These are phyloP conservation scores for Botrytis porri DNA, from an alignment of 2,329 filamentous ascomycete species.

Conservation along the genomic window DNA sequence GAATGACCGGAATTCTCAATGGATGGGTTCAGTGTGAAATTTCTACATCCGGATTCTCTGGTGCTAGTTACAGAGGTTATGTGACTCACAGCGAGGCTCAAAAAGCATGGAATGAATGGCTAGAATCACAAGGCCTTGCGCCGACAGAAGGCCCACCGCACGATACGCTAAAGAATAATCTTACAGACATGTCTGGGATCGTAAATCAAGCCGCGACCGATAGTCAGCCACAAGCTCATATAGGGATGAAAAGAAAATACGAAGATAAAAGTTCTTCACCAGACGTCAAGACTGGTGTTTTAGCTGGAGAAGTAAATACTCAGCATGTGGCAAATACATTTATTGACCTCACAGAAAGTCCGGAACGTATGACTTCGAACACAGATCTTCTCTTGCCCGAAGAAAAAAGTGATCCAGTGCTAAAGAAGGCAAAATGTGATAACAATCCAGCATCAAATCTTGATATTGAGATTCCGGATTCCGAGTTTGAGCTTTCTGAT, in stretches of 20 bases:
- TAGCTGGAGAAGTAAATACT: too few species aligned
- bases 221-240: background rate
- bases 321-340: too few species aligned
- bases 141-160: background rate
- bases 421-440: background rate
- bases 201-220: background rate
- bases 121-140: background rate
- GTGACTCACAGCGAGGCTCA: slow-evolving; percentile 17
- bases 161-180: background rate
- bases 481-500: slow-evolving; percentile 3
- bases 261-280: background rate
- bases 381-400: background rate
- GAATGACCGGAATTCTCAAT: slow-evolving; percentile 24
- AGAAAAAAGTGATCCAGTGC: background rate
- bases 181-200: background rate
- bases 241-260: background rate
- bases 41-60: slow-evolving; percentile 24
- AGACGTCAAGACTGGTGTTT: too few species aligned
- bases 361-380: too few species aligned
- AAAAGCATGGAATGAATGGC: slow-evolving; percentile 24
- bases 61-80: slow-evolving; percentile 21
- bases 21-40: slow-evolving; percentile 24
- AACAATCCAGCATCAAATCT: background rate
- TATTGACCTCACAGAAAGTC: slow-evolving; percentile 4
- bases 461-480: slow-evolving; percentile 5